phyloP scores from a whole-genome alignment of 352 stramenopile genomes.

The Albugo laibachii region DNA sequence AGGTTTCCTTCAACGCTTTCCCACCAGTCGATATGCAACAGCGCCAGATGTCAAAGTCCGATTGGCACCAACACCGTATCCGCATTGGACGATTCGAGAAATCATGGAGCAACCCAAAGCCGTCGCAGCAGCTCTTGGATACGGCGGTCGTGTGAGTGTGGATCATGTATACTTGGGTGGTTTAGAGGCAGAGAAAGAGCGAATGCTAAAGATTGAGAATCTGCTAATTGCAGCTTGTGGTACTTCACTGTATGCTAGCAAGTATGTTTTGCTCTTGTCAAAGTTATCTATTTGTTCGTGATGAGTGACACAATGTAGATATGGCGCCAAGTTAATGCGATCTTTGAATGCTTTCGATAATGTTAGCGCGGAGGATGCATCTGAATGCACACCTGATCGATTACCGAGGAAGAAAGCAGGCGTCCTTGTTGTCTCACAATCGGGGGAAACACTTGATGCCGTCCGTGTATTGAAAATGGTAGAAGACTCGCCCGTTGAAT shows the following conservation, averaged over 20 bases:
- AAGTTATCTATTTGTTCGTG: background rate
- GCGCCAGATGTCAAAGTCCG: constrained; percentile 89
- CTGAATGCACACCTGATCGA: constrained; percentile 79
- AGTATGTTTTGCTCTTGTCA: constrained; percentile 28
- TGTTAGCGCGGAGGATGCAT: constrained; percentile 81
- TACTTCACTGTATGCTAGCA: constrained; percentile 88
- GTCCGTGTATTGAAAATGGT: constrained; percentile 84
- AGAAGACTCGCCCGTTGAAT: constrained; percentile 38
- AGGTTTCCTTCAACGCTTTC: constrained; percentile 63
- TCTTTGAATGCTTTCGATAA: constrained; percentile 88
- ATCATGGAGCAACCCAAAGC: constrained; percentile 94
- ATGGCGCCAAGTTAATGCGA: constrained; percentile 93
- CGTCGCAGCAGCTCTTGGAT: constrained; percentile 85
- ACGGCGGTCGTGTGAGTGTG: constrained; percentile 85
- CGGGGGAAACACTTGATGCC: constrained; percentile 95
- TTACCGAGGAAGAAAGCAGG: constrained; percentile 75
- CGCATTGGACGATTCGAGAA: constrained; percentile 93
- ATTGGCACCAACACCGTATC: constrained; percentile 84
- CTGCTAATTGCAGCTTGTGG: constrained; percentile 90
- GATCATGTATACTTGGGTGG: constrained; percentile 89
- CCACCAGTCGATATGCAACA: constrained; percentile 75
- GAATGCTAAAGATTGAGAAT: constrained; percentile 84
- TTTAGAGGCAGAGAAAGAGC: constrained; percentile 81
- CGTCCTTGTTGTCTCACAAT: constrained; percentile 94
- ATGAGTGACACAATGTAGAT: constrained; percentile 2